Conservation (phyloP, 176 grass and related monocot species). For the Triticum timopheevii region DNA sequence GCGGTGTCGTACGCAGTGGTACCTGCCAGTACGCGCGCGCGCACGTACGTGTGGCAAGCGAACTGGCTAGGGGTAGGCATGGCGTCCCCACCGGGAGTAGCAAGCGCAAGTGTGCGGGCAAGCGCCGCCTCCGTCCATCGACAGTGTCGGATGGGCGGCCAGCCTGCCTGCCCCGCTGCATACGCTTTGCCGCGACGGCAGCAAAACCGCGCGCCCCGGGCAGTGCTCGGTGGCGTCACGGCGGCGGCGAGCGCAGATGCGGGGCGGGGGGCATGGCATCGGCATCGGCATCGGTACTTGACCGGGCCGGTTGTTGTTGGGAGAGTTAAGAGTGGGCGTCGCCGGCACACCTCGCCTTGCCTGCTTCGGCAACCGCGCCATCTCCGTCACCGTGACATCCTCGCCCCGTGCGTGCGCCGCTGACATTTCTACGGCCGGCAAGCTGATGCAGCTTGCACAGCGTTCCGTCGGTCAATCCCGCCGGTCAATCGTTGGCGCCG, state of each 20-base stretch:
- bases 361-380: background rate
- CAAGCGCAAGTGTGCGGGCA: constrained; percentile 29
- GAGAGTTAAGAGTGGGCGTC: background rate
- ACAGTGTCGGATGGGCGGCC: background rate
- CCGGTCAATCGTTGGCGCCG: background rate
- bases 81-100: constrained; percentile 29
- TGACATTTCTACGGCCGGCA: constrained; percentile 30
- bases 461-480: background rate
- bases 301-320: background rate
- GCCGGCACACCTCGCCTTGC: background rate
- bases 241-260: constrained; percentile 17
- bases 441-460: background rate
- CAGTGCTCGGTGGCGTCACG: constrained; percentile 28
- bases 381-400: background rate
- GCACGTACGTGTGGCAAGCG: background rate
- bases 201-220: background rate
- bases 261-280: background rate
- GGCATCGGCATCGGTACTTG: background rate
- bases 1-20: no score
- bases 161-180: background rate
- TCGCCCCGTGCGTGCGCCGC: constrained; percentile 13
- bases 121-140: background rate
- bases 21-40: background rate
- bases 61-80: background rate
- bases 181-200: constrained; percentile 34